Percentiles rank a stretch among this genome's conserved stretches.
These are phyloP conservation scores for Botrytis squamosa DNA, from an alignment of 2,329 filamentous ascomycete species.

Conservation along the genomic window DNA sequence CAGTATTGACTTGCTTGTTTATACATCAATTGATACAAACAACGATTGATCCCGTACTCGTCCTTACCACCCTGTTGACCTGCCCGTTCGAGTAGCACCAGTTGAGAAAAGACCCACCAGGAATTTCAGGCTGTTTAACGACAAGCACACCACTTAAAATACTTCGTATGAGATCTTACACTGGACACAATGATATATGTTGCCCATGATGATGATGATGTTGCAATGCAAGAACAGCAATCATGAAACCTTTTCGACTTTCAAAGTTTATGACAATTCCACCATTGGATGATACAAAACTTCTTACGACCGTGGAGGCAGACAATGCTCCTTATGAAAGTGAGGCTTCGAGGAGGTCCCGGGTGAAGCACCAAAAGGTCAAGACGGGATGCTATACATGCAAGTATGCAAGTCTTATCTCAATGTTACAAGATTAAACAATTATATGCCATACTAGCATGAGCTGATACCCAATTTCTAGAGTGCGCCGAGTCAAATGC, in stretches of 20 bases:
- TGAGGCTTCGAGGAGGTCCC: neutral
- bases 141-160: constrained; percentile 5
- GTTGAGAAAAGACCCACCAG: neutral
- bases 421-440: neutral
- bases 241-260: constrained; percentile 18
- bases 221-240: constrained; percentile 6
- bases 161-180: neutral
- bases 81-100: neutral
- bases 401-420: constrained; percentile 18
- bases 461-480: constrained; percentile 8
- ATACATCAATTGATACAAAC: neutral
- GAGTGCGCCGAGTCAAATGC: constrained; percentile 17
- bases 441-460: neutral
- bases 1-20: neutral
- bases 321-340: neutral
- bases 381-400: constrained; percentile 17
- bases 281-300: neutral
- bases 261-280: constrained; percentile 10
- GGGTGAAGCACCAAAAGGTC: constrained; percentile 17
- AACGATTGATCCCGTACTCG: neutral
- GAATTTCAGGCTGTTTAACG: neutral
- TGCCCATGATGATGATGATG: constrained; percentile 1
- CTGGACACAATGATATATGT: neutral
- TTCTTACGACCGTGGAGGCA: neutral
- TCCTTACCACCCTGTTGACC: neutral